Base-by-base conservation (phyloP, 169 alveolate species). In the Eimeria tenella region DNA sequence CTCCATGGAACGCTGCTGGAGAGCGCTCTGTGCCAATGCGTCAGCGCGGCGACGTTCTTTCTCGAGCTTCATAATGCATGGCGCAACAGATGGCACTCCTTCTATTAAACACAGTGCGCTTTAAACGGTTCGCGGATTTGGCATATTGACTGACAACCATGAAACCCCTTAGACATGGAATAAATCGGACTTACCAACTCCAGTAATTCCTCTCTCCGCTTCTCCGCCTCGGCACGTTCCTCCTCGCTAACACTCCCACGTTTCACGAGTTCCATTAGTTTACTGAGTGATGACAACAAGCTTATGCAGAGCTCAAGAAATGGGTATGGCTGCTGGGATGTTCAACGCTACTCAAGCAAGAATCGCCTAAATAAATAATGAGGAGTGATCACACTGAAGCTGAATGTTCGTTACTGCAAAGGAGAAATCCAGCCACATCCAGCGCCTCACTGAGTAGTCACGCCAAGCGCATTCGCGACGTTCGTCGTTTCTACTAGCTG, bases 181-280 rank as follows among this genome's bases (percentile, higher is more conserved):
- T 7, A 55, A 52, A 52, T 8, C 53, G 8, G 68, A 62, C 90
- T 82, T 49, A 82, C 90, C 90, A 82, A 60, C 6, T 55, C 75
- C 25, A 82, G 52, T 9, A 82, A 74, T 21, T 17, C 70, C 56
- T 55, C 58, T 82, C 75, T 50, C 58, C 63, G 77, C 74, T 50
- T 82, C 90, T 58, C 90, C 17, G 90, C 90, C 55, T 56, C 90
- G 11, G n/a, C 77, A 56, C 90, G 65, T 31, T 58, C 77, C 90
- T 9, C 75, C 15, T 50, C 74, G 42, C 60, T 21, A 9, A 10
- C 75, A 56, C 23, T 5, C n/a, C 90, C 90, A 23, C 75, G 11
- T 49, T 25, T 31, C 31, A 82, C 90, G 75, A 82, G 10, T 74
- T 82, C 90, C 50, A 60, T 10, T 23, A 82, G 74, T 56, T 55